Percentiles rank a stretch among this genome's conserved stretches.
Evolutionary conservation across 2,329 filamentous ascomycete species (phyloP).

Genomic region (Thermoascus crustaceus): DNA sequence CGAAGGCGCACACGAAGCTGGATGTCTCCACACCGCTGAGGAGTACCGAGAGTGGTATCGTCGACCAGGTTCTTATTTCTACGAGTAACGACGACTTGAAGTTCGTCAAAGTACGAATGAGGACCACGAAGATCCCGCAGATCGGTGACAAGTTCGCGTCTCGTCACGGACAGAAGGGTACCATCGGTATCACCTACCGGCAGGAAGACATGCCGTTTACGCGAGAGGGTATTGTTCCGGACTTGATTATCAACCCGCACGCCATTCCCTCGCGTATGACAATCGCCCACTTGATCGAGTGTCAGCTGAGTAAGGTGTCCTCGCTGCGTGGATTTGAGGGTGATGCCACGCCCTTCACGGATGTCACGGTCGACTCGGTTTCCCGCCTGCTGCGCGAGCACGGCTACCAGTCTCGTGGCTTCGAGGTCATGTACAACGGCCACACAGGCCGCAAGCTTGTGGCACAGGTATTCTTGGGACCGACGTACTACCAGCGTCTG

Average conservation of each 20-base stretch:
- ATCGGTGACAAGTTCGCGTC: slow-evolving; percentile 99
- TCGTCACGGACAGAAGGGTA: slow-evolving; percentile 98
- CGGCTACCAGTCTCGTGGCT: slow-evolving; percentile 93
- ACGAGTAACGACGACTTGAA: slow-evolving; percentile 90
- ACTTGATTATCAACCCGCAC: slow-evolving; percentile 98
- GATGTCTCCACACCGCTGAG: slow-evolving; percentile 92
- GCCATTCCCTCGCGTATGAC: slow-evolving; percentile 99
- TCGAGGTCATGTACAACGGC: slow-evolving; percentile 98
- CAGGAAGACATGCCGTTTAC: slow-evolving; percentile 99
- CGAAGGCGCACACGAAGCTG: slow-evolving; percentile 80
- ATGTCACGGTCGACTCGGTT: slow-evolving; percentile 90
- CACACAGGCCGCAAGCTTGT: slow-evolving; percentile 91
- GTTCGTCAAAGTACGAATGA: slow-evolving; percentile 94
- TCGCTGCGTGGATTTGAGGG: slow-evolving; percentile 91
- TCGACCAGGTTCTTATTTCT: slow-evolving; percentile 87
- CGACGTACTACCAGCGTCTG: slow-evolving; percentile 97
- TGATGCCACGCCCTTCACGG: slow-evolving; percentile 95
- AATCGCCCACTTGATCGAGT: slow-evolving; percentile 99
- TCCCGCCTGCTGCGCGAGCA: slow-evolving; percentile 78
- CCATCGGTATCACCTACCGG: slow-evolving; percentile 95
- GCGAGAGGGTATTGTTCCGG: slow-evolving; percentile 79
- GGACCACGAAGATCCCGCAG: slow-evolving; percentile 95
- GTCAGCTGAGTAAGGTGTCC: slow-evolving; percentile 90
- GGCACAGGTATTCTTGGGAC: slow-evolving; percentile 91
- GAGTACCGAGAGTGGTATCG: slow-evolving; percentile 93